Conservation (phyloP, 176 grass and related monocot species). For the Aegilops longissima region DNA sequence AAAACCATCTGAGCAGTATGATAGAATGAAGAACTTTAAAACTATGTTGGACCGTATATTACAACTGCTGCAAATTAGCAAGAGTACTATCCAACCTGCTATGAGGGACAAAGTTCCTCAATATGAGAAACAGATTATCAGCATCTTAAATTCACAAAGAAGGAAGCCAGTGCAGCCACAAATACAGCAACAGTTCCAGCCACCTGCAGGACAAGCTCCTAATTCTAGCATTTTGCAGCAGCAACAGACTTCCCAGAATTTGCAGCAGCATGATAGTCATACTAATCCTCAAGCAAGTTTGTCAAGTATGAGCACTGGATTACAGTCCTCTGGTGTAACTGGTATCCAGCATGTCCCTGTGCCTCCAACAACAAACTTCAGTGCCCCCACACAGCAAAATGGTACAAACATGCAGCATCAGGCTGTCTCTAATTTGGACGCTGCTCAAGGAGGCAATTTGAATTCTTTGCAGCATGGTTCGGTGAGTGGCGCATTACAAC, state of each 20-base stretch:
- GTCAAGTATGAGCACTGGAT: conserved; percentile 43
- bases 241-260: conserved; percentile 56
- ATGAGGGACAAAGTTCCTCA: conserved; percentile 64
- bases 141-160: conserved; percentile 60
- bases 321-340: conserved; percentile 46
- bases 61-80: conserved; percentile 49
- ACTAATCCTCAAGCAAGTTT: conserved; percentile 61
- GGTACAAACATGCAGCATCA: conserved; percentile 55
- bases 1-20: conserved; percentile 66
- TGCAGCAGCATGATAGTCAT: conserved; percentile 77
- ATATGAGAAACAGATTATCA: conserved; percentile 76
- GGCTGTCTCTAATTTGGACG: conserved; percentile 48
- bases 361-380: conserved; percentile 60
- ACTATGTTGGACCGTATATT: conserved; percentile 53
- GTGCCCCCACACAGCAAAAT: conserved; percentile 67
- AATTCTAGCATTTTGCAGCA: conserved; percentile 58
- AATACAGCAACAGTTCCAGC: conserved; percentile 60
- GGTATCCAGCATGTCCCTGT: conserved; percentile 62
- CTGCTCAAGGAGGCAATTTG: conserved; percentile 53
- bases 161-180: conserved; percentile 48
- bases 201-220: conserved; percentile 56
- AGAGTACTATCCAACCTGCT: conserved; percentile 47
- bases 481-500: conserved; percentile 41
- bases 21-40: conserved; percentile 80
- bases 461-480: conserved; percentile 68